Conservation (phyloP, 2,329 filamentous ascomycete species). For the Aspergillus ochraceoroseus region DNA sequence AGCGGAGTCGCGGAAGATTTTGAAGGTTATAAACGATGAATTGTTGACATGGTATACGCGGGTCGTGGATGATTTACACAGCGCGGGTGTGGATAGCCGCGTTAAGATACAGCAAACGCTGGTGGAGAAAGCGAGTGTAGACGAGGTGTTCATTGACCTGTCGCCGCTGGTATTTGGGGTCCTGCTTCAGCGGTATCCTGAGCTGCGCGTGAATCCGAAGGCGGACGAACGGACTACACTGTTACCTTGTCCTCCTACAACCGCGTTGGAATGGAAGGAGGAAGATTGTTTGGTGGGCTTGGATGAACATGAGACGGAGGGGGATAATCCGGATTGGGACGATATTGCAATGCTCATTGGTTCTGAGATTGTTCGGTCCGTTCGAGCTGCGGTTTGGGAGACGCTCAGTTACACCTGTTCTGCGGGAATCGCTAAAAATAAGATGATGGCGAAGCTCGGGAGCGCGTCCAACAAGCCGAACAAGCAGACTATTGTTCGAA, state of each 20-base stretch:
- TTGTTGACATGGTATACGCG: constrained; percentile 50
- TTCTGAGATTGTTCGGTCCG: constrained; percentile 76
- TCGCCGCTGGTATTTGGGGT: constrained; percentile 75
- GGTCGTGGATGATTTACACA: constrained; percentile 18
- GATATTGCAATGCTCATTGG: constrained; percentile 82
- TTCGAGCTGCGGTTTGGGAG: constrained; percentile 65
- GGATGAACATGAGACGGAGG: constrained; percentile 65
- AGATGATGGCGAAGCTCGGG: constrained; percentile 91
- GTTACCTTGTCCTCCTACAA: constrained; percentile 67
- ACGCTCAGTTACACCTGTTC: constrained; percentile 85
- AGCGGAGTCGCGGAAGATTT: constrained; percentile 73
- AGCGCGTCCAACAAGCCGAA: constrained; percentile 91
- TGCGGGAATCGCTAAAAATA: constrained; percentile 81
- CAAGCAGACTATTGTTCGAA: constrained; percentile 87
- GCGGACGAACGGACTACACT: constrained; percentile 49
- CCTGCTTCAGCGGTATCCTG: constrained; percentile 70
- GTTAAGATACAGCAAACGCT: constrained; percentile 42
- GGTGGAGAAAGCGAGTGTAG: constrained; percentile 90
- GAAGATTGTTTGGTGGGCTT: constrained; percentile 73
- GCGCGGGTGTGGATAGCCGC: constrained; percentile 8
- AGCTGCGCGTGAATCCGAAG: constrained; percentile 59
- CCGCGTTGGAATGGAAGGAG: constrained; percentile 73
- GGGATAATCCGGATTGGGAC: constrained; percentile 89
- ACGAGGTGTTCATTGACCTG: constrained; percentile 92
- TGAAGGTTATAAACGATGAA: constrained; percentile 69